A percentile compares a stretch with the other conserved stretches of the same genome.
Conservation (phyloP, 352 stramenopile species). For the Pythium angustatum region DNA sequence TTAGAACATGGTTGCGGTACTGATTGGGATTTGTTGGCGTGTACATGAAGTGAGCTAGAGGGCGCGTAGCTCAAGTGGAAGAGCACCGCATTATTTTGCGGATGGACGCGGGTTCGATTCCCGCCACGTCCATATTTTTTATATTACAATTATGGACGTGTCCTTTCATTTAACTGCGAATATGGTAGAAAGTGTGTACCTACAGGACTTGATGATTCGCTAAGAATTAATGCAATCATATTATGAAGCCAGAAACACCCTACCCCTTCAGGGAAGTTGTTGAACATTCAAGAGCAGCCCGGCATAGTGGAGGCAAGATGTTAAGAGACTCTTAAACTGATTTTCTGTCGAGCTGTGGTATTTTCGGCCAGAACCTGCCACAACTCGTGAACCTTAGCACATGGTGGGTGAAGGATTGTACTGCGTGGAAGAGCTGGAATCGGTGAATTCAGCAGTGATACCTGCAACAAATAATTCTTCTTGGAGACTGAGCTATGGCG, state of each 20-base stretch:
- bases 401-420: too few relatives aligned
- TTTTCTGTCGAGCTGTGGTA: not conserved
- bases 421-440: not conserved
- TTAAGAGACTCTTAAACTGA: not conserved
- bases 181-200: not conserved
- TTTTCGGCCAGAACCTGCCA: not conserved
- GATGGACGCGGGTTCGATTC: slow-evolving; percentile 9
- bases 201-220: too few relatives aligned
- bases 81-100: slow-evolving; percentile 14
- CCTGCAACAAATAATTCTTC: not conserved
- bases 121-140: slow-evolving; percentile 11
- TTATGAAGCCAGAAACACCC: not conserved
- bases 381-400: not conserved
- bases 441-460: not conserved
- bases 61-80: slow-evolving; percentile 7
- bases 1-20: not conserved
- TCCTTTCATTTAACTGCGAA: not conserved
- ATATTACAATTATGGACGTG: not conserved
- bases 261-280: not conserved
- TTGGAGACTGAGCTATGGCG: not conserved
- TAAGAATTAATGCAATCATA: not conserved
- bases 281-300: not conserved
- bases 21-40: not conserved
- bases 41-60: slow-evolving; percentile 1
- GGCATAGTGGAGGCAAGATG: not conserved